phyloP scores from a whole-genome alignment of 768 basidiomycete species.

The Strobilomyces dryophilus region DNA sequence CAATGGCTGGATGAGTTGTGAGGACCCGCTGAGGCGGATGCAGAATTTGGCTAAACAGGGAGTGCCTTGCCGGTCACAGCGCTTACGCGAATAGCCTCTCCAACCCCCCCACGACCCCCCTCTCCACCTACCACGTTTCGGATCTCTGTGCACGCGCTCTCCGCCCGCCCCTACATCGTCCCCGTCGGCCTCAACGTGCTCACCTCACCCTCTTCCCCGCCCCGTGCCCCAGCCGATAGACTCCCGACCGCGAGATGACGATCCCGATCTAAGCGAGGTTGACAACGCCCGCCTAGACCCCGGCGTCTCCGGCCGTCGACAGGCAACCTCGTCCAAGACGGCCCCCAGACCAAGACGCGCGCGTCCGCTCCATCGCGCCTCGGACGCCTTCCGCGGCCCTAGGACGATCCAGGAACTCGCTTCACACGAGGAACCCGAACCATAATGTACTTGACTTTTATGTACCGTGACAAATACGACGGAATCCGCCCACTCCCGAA shows the following conservation, averaged over 20 bases:
- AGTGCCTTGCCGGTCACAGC: constrained; percentile 37
- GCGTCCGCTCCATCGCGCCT: constrained; percentile 1
- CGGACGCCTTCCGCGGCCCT: constrained; percentile 27
- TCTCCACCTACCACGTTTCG: constrained; percentile 11
- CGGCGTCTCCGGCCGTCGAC: constrained; percentile 10
- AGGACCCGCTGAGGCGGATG: constrained; percentile 29
- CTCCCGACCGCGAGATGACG: background rate
- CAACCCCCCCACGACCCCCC: background rate
- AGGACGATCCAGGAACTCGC: constrained; percentile 30
- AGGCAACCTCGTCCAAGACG: background rate
- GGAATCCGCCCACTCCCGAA: constrained; percentile 5
- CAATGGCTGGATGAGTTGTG: constrained; percentile 38
- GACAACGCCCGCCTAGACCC: constrained; percentile 14
- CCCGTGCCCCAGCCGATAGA: no score
- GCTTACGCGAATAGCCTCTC: constrained; percentile 24
- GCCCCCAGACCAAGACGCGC: background rate
- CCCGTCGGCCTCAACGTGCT: no score
- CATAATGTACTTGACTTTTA: constrained; percentile 23
- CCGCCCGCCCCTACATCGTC: no score
- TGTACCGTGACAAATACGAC: constrained; percentile 17
- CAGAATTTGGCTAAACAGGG: constrained; percentile 33
- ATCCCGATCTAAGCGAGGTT: constrained; percentile 32
- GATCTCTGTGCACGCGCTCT: constrained; percentile 5
- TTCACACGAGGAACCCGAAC: constrained; percentile 11
- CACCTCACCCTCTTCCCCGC: no score